Evolutionary conservation across 2,329 filamentous ascomycete genomes (phyloP).

Genomic region (Chalaropsis ovoidea): DNA sequence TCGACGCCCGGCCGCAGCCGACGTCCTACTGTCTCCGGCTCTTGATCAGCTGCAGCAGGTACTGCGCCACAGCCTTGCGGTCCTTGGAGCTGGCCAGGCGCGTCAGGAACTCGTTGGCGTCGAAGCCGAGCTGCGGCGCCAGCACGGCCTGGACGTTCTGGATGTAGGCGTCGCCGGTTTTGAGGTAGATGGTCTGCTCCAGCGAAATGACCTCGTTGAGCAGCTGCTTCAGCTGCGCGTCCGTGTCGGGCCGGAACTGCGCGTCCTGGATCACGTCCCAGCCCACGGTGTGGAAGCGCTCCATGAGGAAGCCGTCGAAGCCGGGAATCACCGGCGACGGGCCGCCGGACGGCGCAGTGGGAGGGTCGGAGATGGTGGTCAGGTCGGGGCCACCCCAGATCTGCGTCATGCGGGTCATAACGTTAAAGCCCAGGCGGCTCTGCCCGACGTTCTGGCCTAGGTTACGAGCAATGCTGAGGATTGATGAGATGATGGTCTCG

Average conservation of each 20-base stretch:
- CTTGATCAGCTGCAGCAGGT: conserved; percentile 50
- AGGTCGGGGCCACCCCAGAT: conserved; percentile 86
- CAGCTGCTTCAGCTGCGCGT: conserved; percentile 81
- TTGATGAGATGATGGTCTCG: conserved; percentile 73
- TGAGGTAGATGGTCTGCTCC: conserved; percentile 81
- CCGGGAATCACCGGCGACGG: conserved; percentile 60
- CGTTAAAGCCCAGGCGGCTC: conserved; percentile 64
- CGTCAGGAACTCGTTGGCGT: conserved; percentile 50
- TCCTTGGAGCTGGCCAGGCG: conserved; percentile 50
- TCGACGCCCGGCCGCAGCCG: neutral
- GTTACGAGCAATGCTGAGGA: conserved; percentile 74
- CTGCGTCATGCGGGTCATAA: conserved; percentile 70
- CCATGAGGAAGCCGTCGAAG: conserved; percentile 84
- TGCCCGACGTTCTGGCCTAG: conserved; percentile 53
- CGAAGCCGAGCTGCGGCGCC: conserved; percentile 54
- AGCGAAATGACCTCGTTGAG: conserved; percentile 77
- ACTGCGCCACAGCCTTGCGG: conserved; percentile 53
- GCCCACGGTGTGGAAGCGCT: conserved; percentile 75
- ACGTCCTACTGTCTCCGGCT: conserved; percentile 33
- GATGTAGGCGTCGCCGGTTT: conserved; percentile 76
- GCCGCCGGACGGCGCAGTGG: conserved; percentile 37
- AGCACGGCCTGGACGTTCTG: conserved; percentile 54
- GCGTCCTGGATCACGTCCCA: conserved; percentile 79
- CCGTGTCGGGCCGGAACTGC: conserved; percentile 64
- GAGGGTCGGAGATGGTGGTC: conserved; percentile 45